Evolutionary conservation across 2,329 filamentous ascomycete species (phyloP).

Genomic region (Venturia oleaginea): DNA sequence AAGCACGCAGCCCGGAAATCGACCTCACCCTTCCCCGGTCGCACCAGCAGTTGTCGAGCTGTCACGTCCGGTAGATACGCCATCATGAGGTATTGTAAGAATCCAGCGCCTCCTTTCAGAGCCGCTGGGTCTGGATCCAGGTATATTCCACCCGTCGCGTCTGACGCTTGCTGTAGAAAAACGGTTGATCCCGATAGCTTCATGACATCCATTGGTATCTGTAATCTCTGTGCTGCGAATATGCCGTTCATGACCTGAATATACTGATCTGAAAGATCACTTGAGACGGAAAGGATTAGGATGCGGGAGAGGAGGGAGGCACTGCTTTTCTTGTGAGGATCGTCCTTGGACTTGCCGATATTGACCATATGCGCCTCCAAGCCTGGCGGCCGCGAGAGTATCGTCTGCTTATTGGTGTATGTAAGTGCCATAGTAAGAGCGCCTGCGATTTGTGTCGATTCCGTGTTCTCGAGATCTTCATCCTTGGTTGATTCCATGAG

Average conservation of each 20-base stretch:
- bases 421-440: slow-evolving; percentile 82
- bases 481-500: slow-evolving; percentile 62
- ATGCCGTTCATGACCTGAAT: slow-evolving; percentile 98
- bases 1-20: slow-evolving; percentile 99
- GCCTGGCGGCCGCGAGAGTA: slow-evolving; percentile 47
- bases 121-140: slow-evolving; percentile 43
- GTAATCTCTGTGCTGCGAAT: slow-evolving; percentile 82
- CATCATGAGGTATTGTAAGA: slow-evolving; percentile 92
- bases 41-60: slow-evolving; percentile 56
- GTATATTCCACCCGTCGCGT: slow-evolving; percentile 63
- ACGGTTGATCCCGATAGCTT: slow-evolving; percentile 79
- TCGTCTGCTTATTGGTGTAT: slow-evolving; percentile 74
- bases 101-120: slow-evolving; percentile 35
- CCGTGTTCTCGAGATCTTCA: slow-evolving; percentile 49
- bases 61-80: slow-evolving; percentile 70
- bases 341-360: neutral
- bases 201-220: slow-evolving; percentile 86
- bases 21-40: slow-evolving; percentile 74
- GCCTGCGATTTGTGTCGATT: slow-evolving; percentile 78
- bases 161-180: slow-evolving; percentile 84
- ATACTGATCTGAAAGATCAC: slow-evolving; percentile 80
- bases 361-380: slow-evolving; percentile 15
- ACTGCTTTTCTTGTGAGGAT: neutral
- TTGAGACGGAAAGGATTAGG: slow-evolving; percentile 81
- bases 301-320: slow-evolving; percentile 66